Evolutionary conservation across 177 flowering plant genomes (phyloP).

Genomic region (Vitis hybrid): DNA sequence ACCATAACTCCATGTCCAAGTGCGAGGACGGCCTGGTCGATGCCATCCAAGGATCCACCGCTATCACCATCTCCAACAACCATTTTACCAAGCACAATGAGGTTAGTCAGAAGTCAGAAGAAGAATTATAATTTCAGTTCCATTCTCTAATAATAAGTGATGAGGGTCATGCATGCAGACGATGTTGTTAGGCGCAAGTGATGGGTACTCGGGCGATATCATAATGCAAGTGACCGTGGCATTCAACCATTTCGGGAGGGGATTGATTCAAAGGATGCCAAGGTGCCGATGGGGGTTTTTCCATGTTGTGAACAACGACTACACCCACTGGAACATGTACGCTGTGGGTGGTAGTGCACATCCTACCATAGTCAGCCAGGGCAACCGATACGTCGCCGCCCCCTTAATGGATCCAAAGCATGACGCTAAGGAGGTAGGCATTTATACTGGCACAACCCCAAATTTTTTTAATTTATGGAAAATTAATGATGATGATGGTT

Average conservation of each 20-base stretch:
- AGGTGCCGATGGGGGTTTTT: conserved; percentile 65
- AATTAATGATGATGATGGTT: no score
- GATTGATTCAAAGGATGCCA: conserved; percentile 86
- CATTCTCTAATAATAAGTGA: no score
- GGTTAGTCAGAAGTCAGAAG: conserved; percentile 25
- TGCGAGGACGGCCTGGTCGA: conserved; percentile 75
- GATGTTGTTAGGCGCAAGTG: background rate
- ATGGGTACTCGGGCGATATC: background rate
- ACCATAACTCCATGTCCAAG: conserved; percentile 62
- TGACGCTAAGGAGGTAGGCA: conserved; percentile 6
- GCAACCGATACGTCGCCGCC: conserved; percentile 71
- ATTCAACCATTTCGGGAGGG: conserved; percentile 69
- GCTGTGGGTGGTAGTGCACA: conserved; percentile 75
- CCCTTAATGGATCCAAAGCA: conserved; percentile 40
- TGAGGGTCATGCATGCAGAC: no score
- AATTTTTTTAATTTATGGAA: background rate
- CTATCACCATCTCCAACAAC: conserved; percentile 78
- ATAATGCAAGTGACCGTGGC: conserved; percentile 70
- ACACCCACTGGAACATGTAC: conserved; percentile 78
- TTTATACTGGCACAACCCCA: background rate
- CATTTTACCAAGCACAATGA: conserved; percentile 80
- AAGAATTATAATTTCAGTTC: no score
- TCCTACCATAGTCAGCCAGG: conserved; percentile 81
- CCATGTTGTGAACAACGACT: conserved; percentile 82
- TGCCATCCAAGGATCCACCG: conserved; percentile 67